Percentiles rank a stretch among this genome's conserved stretches.
These are phyloP conservation scores for Didymosphaeria variabile DNA, from an alignment of 2,329 filamentous ascomycete species.

Conservation along the genomic window DNA sequence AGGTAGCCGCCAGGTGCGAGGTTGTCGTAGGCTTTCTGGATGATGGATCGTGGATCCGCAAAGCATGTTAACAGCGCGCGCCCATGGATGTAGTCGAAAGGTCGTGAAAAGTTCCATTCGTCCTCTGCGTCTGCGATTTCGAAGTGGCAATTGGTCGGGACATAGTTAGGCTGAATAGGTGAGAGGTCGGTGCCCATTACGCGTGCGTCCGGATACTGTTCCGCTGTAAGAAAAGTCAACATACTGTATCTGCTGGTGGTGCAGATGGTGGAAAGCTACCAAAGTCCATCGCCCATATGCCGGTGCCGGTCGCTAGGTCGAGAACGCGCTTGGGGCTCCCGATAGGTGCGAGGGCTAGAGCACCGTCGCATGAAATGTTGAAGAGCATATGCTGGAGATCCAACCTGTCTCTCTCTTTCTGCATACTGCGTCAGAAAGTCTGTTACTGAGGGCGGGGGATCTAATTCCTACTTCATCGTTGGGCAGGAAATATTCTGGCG, in stretches of 20 bases:
- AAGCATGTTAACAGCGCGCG: conserved; percentile 61
- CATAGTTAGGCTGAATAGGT: conserved; percentile 34
- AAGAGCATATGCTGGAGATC: conserved; percentile 38
- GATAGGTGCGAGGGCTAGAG: conserved; percentile 25
- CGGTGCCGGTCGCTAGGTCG: conserved; percentile 35
- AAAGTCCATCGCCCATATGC: conserved; percentile 25
- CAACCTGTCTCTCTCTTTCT: conserved; percentile 34
- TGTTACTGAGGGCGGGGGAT: neutral
- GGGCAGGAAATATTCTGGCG: conserved; percentile 30
- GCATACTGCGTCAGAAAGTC: neutral
- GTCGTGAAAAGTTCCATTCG: conserved; percentile 62
- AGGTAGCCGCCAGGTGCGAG: conserved; percentile 60
- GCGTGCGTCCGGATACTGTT: conserved; percentile 26
- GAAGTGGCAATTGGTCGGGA: conserved; percentile 37
- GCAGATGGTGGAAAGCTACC: conserved; percentile 4
- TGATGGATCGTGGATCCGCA: conserved; percentile 59
- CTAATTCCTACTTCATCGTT: conserved; percentile 30
- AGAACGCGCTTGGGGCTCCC: conserved; percentile 23
- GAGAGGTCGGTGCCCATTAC: conserved; percentile 42
- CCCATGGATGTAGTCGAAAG: conserved; percentile 66
- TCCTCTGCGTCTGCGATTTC: conserved; percentile 46
- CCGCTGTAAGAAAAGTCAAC: conserved; percentile 18
- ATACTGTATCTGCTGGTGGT: neutral
- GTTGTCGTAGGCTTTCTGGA: conserved; percentile 49
- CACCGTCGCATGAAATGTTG: conserved; percentile 25